These are phyloP conservation scores for Gossypium schwendimanii DNA, from an alignment of 441 rosid species.

Conservation along the genomic window DNA sequence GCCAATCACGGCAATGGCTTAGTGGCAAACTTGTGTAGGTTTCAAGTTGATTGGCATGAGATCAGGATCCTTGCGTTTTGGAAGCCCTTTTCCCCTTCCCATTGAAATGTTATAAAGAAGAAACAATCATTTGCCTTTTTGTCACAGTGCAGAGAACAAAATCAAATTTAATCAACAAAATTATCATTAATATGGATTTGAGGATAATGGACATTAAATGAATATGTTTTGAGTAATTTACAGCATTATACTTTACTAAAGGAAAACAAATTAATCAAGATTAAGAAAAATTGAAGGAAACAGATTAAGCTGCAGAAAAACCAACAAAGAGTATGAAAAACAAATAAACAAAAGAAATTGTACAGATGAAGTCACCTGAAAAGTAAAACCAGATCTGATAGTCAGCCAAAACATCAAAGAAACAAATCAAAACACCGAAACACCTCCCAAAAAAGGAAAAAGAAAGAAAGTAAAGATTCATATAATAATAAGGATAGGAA, in stretches of 20 bases:
- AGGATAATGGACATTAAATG: not conserved
- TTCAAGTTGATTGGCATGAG: too few species aligned
- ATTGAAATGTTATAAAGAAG: too few species aligned
- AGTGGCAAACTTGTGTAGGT: too few species aligned
- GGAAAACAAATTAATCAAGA: not conserved
- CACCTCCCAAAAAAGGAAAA: too few species aligned
- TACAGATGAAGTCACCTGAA: not conserved
- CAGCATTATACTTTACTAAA: not conserved
- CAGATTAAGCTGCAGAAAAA: constrained; percentile 11
- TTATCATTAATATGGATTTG: not conserved
- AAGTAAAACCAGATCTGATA: constrained; percentile 27
- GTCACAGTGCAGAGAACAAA: not conserved
- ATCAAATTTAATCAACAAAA: not conserved
- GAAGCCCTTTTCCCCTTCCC: too few species aligned
- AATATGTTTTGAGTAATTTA: not conserved
- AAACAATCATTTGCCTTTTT: not conserved
- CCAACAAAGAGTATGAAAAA: not conserved
- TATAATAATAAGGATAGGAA: not conserved
- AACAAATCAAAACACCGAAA: not conserved
- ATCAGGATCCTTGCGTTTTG: too few species aligned
- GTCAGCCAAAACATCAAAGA: not conserved
- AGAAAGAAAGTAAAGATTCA: not conserved
- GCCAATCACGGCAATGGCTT: too few species aligned
- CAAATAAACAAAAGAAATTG: not conserved
- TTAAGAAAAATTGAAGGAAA: not conserved